Evolutionary conservation across 1,139 yeast genomes (phyloP), one percentile per base, ranked within the genome.

Genomic region (Geotrichum australiense): DNA sequence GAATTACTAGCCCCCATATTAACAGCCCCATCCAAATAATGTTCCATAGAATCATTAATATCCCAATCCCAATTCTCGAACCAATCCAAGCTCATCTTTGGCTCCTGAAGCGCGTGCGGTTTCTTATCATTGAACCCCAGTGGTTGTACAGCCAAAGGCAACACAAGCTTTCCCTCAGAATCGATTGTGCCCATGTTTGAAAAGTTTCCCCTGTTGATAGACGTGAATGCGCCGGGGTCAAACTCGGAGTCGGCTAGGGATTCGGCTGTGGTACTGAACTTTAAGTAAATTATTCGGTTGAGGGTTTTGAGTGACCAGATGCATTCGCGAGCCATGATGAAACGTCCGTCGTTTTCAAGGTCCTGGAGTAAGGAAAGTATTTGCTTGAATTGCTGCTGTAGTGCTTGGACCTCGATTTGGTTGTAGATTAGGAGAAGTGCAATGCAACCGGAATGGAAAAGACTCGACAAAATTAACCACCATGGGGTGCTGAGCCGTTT

Each of bases 251-350:
- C 55, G n/a, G 56, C 55, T 39, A 77, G 59, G 2, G 56, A 54
- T 4, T 50, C 41, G 16, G 68, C 55, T 22, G 73, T 67, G 47
- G 73, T 71, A 42, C 66, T 58, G 41, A 75, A 60, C 42, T 77
- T 60, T 43, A 74, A 61, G 15, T 70, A 59, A 36, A 75, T 58
- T 50, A 76, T 68, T 46, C 73, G 73, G 51, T 74, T 76, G 39
- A 76, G 63, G 65, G 71, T 74, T 48, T 75, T 75, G 29, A 78
- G 56, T 1, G 77, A 78, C 85, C 85, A 78, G 21, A 75, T 56
- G 53, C 81, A 75, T 54, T 78, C 84, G 39, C 69, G 66, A 7
- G 73, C 76, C 85, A 78, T 78, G 37, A 68, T 69, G 53, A 72
- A 73, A 41, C 78, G 56, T 41, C 69, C 73, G 35, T 65, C 65